Evolutionary conservation across 108 stramenopile species (phyloP), one percentile per base, ranked within the genome.

Genomic region (Ochromonas danica): DNA sequence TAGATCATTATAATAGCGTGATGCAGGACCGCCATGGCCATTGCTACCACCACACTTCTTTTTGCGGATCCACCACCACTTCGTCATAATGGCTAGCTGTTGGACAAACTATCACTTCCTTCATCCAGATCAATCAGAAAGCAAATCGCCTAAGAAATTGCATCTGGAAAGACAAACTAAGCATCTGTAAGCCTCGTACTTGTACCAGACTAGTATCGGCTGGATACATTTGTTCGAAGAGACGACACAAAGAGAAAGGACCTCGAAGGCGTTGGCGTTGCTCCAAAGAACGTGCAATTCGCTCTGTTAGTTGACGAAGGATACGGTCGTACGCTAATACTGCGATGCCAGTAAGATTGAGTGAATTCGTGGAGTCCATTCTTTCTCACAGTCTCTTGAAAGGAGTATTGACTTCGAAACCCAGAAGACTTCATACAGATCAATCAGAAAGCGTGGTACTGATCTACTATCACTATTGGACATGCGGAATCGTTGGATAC

Each of bases 391-490:
- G n/a, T n/a, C n/a, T n/a, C n/a, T n/a, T n/a, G 40, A 14, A 70
- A 42, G 67, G 67, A 27, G 72, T 75, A 27, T 38, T 36, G 72
- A 75, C 22, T 27, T 3, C 38, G 40, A 57, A 27, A 6, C 72
- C 72, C 36, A 75, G 36, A 28, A 33, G 72, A 6, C 14, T 75
- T 33, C 14, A 14, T 10, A 75, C 72, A 38, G 45, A 75, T 33
- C 31, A 33, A 6, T 42, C 14, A 22, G 67, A 22, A 42, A 38
- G 6, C 22, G 6, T 14, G 41, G 6, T 14, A 22, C 22, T 42
- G 40, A 42, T 25, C 57, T n/a, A 14, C 14, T 14, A 51, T 22
- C 14, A 22, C 22, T 51, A 14, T 14, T 14, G 14, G 45, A 6
- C 22, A 14, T 6, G 6, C 22, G 6, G 45, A 51, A 51, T 51